These are phyloP conservation scores for Aeminium ludgeri DNA, from an alignment of 495 filamentous ascomycete genomes.

Conservation along the genomic window DNA sequence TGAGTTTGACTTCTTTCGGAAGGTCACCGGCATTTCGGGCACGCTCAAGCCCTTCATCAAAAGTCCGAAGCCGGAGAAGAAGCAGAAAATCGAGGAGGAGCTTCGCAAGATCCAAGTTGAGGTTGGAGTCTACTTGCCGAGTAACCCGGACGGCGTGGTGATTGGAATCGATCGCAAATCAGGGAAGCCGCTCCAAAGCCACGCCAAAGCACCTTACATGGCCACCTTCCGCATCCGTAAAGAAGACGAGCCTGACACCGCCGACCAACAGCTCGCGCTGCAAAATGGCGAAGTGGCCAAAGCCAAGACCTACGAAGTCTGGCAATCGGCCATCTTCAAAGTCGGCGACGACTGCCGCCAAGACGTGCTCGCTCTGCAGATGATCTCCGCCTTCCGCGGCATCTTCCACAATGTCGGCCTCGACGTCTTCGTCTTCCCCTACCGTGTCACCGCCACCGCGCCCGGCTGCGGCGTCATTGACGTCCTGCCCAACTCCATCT, in stretches of 20 bases:
- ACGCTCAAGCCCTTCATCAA: conserved; percentile 91
- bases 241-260: conserved; percentile 35
- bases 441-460: conserved; percentile 94
- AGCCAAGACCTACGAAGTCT: conserved; percentile 56
- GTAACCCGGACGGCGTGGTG: conserved; percentile 90
- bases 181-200: conserved; percentile 89
- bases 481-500: conserved; percentile 92
- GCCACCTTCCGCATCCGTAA: conserved; percentile 94
- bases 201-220: conserved; percentile 98
- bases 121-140: conserved; percentile 90
- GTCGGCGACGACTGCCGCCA: conserved; percentile 97
- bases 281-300: conserved; percentile 13
- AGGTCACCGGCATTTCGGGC: conserved; percentile 87
- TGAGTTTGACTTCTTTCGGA: conserved; percentile 95
- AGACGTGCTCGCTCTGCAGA: conserved; percentile 88
- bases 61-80: conserved; percentile 87
- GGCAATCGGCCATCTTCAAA: conserved; percentile 99
- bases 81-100: conserved; percentile 97
- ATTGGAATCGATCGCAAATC: conserved; percentile 96
- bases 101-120: conserved; percentile 91
- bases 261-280: conserved; percentile 14
- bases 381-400: conserved; percentile 92
- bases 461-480: conserved; percentile 98
- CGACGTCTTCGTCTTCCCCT: conserved; percentile 92
- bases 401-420: conserved; percentile 90